Base-by-base conservation (phyloP, 2,329 filamentous ascomycete genomes). In the Dichotomopilus funicola region DNA sequence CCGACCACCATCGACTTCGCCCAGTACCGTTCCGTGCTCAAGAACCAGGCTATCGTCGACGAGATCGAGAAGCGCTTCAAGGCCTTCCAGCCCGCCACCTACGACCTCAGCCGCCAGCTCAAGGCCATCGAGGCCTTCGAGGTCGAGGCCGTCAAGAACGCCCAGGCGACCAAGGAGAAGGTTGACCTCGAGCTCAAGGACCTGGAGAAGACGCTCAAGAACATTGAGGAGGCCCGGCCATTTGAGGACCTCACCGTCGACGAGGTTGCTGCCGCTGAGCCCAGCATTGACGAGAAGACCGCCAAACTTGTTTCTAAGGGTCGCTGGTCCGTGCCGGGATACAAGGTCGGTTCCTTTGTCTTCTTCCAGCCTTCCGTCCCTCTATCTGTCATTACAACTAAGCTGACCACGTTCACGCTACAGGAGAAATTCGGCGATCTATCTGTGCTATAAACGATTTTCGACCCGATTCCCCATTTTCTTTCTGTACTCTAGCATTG, bases 381-480 rank as follows among this genome's bases (percentile, higher is more conserved):
- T 57, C 46, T 27, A 49, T 35, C 31, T 53, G n/a, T 53, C 48
- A 35, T 40, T n/a, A 11, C 40, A 13, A 42, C 11, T 9, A 49
- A 65, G 59, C 79, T 87, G 72, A 86, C 72, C 55, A 62, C 59
- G 64, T 48, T 27, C 19, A 27, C 19, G 19, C 47, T 68, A 64
- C 68, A 97, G 92, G 94, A 99, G 85, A 95, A 91, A 83, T 99
- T 97, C 77, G 94, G 94, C 80, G 91, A 97, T 74, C 86, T 97
- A 68, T 92, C 94, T 68, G 78, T 95, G 67, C 81, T 97, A 74
- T 99, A 96, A 84, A 82, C 72, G 40, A 41, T 35, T 33, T 36
- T 45, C 37, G 44, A 42, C 51, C 66, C 65, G 66, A 70, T 69
- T 68, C 51, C 51, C 55, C 70, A 65, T 77, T 77, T 73, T 75